Evolutionary conservation across 352 stramenopile species (phyloP).

Genomic region (Phytopythium montanum): DNA sequence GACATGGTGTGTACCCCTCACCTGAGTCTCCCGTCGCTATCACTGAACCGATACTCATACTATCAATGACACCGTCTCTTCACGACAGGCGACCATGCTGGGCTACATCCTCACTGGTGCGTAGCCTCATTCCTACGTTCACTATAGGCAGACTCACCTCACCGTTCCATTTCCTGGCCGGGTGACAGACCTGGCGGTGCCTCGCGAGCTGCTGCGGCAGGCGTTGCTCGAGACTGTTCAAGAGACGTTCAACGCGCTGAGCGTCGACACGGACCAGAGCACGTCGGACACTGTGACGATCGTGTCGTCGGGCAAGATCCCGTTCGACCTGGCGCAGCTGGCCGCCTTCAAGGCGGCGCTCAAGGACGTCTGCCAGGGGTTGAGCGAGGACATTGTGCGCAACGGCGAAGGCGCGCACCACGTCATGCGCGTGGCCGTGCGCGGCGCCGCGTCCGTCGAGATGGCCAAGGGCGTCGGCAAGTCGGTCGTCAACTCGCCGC

Average conservation of each 20-base stretch:
- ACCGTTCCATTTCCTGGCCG: neutral
- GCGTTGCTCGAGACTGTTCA: slow-evolving; percentile 77
- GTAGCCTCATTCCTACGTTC: neutral
- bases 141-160: neutral
- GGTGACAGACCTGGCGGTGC: slow-evolving; percentile 64
- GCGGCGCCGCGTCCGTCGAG: slow-evolving; percentile 65
- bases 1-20: slow-evolving; percentile 93
- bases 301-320: slow-evolving; percentile 93
- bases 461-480: slow-evolving; percentile 90
- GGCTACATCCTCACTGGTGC: slow-evolving; percentile 82
- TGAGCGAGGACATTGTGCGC: slow-evolving; percentile 97
- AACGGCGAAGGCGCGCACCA: slow-evolving; percentile 98
- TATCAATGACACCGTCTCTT: neutral
- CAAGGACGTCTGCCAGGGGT: slow-evolving; percentile 88
- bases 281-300: slow-evolving; percentile 97
- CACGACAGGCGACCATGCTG: slow-evolving; percentile 72
- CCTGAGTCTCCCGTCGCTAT: neutral
- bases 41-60: slow-evolving; percentile 11
- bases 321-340: slow-evolving; percentile 72
- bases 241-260: slow-evolving; percentile 92
- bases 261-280: slow-evolving; percentile 97
- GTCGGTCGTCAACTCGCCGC: slow-evolving; percentile 92
- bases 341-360: slow-evolving; percentile 91
- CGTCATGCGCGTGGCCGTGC: slow-evolving; percentile 94
- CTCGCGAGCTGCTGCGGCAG: slow-evolving; percentile 75